A percentile compares a stretch with the other conserved stretches of the same genome.
phyloP scores from a whole-genome alignment of 805 yeast genomes.

The Ogataea ramenticola region DNA sequence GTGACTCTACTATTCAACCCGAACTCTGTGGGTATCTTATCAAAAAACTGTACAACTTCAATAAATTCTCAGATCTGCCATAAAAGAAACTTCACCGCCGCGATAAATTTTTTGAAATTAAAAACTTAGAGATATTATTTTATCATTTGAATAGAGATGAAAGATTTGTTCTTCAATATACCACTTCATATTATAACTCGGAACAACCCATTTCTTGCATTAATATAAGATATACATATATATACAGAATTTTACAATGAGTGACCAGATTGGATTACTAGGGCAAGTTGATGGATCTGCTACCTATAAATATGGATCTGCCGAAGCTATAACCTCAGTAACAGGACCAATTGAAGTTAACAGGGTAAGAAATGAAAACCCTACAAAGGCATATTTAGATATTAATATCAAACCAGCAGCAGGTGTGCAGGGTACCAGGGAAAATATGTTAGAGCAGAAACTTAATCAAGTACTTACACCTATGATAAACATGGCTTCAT shows the following conservation, averaged over 20 bases:
- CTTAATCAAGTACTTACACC: constrained; percentile 54
- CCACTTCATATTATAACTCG: no score
- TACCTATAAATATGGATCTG: constrained; percentile 38
- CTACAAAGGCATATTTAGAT: constrained; percentile 71
- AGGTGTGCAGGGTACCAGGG: constrained; percentile 70
- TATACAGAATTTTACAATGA: background rate
- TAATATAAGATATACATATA: no score
- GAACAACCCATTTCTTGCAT: no score
- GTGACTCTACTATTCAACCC: background rate
- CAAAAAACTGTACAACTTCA: no score
- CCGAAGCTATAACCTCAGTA: constrained; percentile 66
- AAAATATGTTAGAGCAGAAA: constrained; percentile 67
- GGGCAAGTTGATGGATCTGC: constrained; percentile 79
- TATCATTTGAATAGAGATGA: no score
- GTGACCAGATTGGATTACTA: constrained; percentile 23
- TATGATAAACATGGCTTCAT: constrained; percentile 50
- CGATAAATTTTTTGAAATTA: background rate
- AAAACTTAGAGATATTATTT: background rate
- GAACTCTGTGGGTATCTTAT: background rate
- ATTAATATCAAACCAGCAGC: constrained; percentile 69
- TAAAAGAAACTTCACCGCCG: background rate
- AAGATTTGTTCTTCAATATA: no score
- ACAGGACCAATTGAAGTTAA: constrained; percentile 84
- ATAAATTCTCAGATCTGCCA: no score
- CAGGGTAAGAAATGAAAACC: constrained; percentile 74